A percentile compares a stretch with the other conserved stretches of the same genome.
Evolutionary conservation across 1,284 basidiomycete species (phyloP).

Genomic region (Caloboletus inedulis): DNA sequence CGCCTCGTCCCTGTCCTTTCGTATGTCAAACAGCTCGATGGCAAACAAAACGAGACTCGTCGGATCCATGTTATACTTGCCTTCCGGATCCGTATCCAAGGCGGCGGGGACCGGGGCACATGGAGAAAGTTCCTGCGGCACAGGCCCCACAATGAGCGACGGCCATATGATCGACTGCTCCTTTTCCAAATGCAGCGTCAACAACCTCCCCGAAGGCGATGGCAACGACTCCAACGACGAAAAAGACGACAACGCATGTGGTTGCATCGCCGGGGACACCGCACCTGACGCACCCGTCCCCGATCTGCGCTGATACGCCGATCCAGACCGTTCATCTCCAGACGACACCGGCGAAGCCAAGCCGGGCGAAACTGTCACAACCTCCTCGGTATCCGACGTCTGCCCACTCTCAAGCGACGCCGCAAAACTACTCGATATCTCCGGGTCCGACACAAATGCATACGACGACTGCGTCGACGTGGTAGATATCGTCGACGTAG

Average conservation of each 20-base stretch:
- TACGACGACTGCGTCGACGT: conserved; percentile 74
- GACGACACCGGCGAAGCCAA: conserved; percentile 58
- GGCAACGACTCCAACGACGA: conserved; percentile 72
- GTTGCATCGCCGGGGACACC: conserved; percentile 52
- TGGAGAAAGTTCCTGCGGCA: conserved; percentile 57
- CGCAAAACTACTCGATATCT: conserved; percentile 76
- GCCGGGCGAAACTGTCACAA: conserved; percentile 48
- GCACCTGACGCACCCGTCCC: conserved; percentile 44
- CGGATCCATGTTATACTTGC: conserved; percentile 76
- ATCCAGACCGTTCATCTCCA: conserved; percentile 45
- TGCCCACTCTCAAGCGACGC: conserved; percentile 71
- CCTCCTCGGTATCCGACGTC: conserved; percentile 66
- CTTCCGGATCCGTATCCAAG: conserved; percentile 48
- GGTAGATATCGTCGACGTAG: conserved; percentile 69
- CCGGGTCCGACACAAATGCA: conserved; percentile 72
- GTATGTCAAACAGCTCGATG: conserved; percentile 67
- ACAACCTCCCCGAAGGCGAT: conserved; percentile 54
- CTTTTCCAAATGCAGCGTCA: conserved; percentile 76
- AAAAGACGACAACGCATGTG: conserved; percentile 59
- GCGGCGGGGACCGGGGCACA: conserved; percentile 49
- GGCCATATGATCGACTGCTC: conserved; percentile 78
- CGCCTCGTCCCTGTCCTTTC: conserved; percentile 67
- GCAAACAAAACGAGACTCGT: conserved; percentile 70
- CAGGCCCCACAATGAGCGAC: conserved; percentile 68
- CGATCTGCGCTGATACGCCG: conserved; percentile 34